These are phyloP conservation scores for Beauveria scarabaeidicola DNA, from an alignment of 2,329 filamentous ascomycete genomes.

Conservation along the genomic window DNA sequence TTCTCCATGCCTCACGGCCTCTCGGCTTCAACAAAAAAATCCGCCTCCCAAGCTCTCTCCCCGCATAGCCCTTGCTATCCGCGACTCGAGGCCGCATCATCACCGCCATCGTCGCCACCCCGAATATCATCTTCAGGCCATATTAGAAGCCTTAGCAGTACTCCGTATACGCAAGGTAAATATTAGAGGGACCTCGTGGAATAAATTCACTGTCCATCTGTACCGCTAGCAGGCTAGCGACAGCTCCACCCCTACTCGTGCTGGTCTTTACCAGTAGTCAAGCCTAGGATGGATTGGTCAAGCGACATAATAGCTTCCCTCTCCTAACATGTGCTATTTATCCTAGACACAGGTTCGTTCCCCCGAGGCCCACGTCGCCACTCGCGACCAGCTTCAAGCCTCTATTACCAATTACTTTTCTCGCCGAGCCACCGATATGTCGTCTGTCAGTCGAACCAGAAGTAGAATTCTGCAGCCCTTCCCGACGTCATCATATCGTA, in stretches of 20 bases:
- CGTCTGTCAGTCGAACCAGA: neutral
- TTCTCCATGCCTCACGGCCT: neutral
- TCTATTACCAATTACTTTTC: too few relatives aligned
- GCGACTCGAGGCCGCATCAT: neutral
- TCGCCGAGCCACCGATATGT: neutral
- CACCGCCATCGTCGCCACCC: neutral
- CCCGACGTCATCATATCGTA: neutral
- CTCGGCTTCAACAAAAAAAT: conserved; percentile 9
- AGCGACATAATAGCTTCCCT: too few relatives aligned
- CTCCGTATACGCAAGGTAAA: too few relatives aligned
- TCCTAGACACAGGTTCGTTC: neutral
- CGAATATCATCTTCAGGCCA: too few relatives aligned
- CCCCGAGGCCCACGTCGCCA: neutral
- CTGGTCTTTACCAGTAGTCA: too few relatives aligned
- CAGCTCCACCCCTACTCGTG: too few relatives aligned
- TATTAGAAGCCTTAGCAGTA: neutral
- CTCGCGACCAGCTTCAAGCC: neutral
- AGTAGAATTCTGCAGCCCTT: neutral
- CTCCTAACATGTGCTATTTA: neutral
- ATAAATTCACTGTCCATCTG: too few relatives aligned
- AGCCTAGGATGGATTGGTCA: too few relatives aligned
- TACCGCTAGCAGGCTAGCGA: too few relatives aligned
- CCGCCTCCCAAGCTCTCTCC: neutral
- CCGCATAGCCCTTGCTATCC: neutral
- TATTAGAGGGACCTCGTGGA: too few relatives aligned